Evolutionary conservation across 805 yeast species (phyloP).

Genomic region (Kuraishia hungarica): DNA sequence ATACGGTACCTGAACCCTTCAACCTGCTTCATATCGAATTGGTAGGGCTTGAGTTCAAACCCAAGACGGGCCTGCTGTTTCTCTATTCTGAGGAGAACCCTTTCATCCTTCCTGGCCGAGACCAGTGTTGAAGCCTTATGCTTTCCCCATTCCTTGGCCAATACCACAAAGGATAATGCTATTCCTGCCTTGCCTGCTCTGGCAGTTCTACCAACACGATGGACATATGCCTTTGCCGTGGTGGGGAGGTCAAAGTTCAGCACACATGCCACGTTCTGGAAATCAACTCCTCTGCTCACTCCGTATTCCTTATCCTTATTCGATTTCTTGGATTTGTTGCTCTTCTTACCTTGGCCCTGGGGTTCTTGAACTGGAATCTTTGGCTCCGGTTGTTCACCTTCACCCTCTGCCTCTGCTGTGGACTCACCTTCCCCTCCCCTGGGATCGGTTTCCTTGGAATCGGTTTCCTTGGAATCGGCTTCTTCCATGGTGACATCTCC

Average conservation of each 20-base stretch:
- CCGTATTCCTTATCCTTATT: constrained; percentile 72
- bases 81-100: constrained; percentile 66
- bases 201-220: constrained; percentile 95
- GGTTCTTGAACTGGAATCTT: constrained; percentile 8
- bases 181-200: constrained; percentile 95
- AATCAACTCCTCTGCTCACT: constrained; percentile 95
- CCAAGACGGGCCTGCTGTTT: constrained; percentile 71
- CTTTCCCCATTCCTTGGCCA: constrained; percentile 75
- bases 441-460: too few relatives aligned
- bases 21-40: constrained; percentile 84
- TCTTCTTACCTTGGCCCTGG: constrained; percentile 15
- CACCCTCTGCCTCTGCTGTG: constrained; percentile 1
- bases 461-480: too few relatives aligned
- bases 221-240: constrained; percentile 82
- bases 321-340: constrained; percentile 16
- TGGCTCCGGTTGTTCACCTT: constrained; percentile 4
- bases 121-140: constrained; percentile 72
- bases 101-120: constrained; percentile 78
- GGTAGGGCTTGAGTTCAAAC: constrained; percentile 74
- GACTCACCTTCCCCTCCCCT: too few relatives aligned
- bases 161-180: constrained; percentile 87
- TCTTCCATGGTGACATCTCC: too few relatives aligned
- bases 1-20: constrained; percentile 94
- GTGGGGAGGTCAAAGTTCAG: constrained; percentile 91
- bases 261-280: constrained; percentile 93